phyloP scores from a whole-genome alignment of 805 yeast species.

The Candida michaelii region DNA sequence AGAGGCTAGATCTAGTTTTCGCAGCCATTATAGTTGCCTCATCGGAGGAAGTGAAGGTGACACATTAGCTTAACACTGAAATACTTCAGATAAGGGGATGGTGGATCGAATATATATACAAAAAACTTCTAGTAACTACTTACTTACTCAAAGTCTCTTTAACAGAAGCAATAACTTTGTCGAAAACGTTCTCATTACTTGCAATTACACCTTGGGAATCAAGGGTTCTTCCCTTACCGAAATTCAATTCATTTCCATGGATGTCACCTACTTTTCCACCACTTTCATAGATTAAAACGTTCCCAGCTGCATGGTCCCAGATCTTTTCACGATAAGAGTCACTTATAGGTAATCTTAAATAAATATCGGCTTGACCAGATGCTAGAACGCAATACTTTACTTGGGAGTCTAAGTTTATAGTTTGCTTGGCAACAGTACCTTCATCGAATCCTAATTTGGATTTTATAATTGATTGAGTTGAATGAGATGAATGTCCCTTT shows the following conservation, averaged over 20 bases:
- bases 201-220: constrained; percentile 93
- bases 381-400: constrained; percentile 93
- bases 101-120: too few species aligned
- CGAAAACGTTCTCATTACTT: constrained; percentile 51
- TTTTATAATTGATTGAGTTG: constrained; percentile 78
- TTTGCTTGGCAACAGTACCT: constrained; percentile 56
- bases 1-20: not conserved
- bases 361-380: constrained; percentile 88
- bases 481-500: constrained; percentile 91
- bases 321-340: constrained; percentile 84
- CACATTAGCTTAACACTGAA: too few species aligned
- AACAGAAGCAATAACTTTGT: constrained; percentile 51
- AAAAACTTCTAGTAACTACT: too few species aligned
- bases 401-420: constrained; percentile 89
- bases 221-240: constrained; percentile 82
- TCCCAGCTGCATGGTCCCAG: constrained; percentile 99
- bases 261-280: constrained; percentile 92
- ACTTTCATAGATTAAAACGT: constrained; percentile 79
- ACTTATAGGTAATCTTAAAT: constrained; percentile 81
- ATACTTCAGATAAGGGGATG: too few species aligned
- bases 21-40: constrained; percentile 2
- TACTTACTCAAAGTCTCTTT: constrained; percentile 20
- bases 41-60: not conserved
- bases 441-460: constrained; percentile 42
- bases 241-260: constrained; percentile 69